These are phyloP conservation scores for Podila minutissima DNA, from an alignment of 192 early-diverging fungal species.

Conservation along the genomic window DNA sequence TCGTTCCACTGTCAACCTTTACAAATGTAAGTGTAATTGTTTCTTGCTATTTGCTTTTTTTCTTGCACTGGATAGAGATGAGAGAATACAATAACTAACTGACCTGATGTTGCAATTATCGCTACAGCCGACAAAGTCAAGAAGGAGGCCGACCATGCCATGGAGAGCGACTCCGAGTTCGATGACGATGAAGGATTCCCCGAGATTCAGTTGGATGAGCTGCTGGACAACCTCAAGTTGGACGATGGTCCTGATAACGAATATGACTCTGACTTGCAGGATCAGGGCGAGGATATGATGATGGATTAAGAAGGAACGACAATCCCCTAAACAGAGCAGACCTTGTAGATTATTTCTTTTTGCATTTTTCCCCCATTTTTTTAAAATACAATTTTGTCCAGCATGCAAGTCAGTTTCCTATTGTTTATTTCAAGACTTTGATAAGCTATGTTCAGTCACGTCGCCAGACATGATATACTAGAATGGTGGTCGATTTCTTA, in stretches of 20 bases:
- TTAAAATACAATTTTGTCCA: too few species aligned
- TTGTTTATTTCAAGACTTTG: too few species aligned
- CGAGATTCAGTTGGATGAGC: conserved; percentile 91
- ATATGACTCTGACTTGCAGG: conserved; percentile 13
- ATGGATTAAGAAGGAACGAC: conserved; percentile 27
- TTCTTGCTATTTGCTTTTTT: conserved; percentile 6
- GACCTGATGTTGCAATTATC: not conserved
- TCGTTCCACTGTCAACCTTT: conserved; percentile 93
- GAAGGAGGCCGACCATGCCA: conserved; percentile 47
- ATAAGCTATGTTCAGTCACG: too few species aligned
- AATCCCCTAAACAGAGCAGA: not conserved
- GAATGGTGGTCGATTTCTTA: not conserved
- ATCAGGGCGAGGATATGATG: conserved; percentile 45
- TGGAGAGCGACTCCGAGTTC: conserved; percentile 66
- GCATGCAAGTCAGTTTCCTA: too few species aligned
- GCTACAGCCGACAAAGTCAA: conserved; percentile 35
- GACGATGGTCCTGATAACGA: conserved; percentile 62
- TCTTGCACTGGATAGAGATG: not conserved
- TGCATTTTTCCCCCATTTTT: conserved; percentile 5
- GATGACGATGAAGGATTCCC: conserved; percentile 94
- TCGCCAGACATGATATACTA: too few species aligned
- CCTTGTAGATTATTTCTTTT: conserved; percentile 3
- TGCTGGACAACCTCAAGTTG: conserved; percentile 90
- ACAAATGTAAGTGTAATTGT: conserved; percentile 67
- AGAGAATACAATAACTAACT: not conserved